phyloP scores from a whole-genome alignment of 2,329 filamentous ascomycete genomes.

The Scolecobasidium constrictum region DNA sequence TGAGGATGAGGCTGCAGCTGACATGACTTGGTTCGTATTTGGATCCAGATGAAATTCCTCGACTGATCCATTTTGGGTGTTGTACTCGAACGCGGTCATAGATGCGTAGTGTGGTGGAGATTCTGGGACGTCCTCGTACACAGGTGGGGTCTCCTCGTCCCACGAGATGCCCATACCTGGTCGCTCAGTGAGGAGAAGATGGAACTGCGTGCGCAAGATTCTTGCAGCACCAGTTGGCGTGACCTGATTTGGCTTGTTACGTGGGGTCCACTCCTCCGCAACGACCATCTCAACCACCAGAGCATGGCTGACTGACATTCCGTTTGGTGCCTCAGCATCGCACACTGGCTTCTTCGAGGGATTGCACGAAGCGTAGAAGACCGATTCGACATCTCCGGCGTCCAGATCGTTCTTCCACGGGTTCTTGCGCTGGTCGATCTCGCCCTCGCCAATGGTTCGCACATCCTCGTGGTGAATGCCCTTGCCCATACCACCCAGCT shows the following conservation, averaged over 20 bases:
- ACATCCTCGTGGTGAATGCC: slow-evolving; percentile 64
- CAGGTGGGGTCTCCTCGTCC: slow-evolving; percentile 90
- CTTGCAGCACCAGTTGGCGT: slow-evolving; percentile 84
- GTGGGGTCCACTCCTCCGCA: slow-evolving; percentile 69
- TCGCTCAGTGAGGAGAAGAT: slow-evolving; percentile 68
- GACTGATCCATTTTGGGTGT: neutral
- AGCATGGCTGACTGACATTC: slow-evolving; percentile 71
- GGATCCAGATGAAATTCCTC: slow-evolving; percentile 9
- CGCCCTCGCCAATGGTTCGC: slow-evolving; percentile 67
- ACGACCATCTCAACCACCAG: slow-evolving; percentile 91
- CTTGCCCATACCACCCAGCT: slow-evolving; percentile 55
- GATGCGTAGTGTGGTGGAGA: slow-evolving; percentile 55
- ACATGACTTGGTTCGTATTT: slow-evolving; percentile 1
- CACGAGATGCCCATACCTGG: slow-evolving; percentile 84
- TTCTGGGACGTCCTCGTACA: slow-evolving; percentile 86
- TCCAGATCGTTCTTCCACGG: slow-evolving; percentile 83
- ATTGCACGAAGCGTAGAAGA: slow-evolving; percentile 58
- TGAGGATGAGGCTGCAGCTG: neutral
- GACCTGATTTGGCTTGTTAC: slow-evolving; percentile 60
- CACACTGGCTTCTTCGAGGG: slow-evolving; percentile 58
- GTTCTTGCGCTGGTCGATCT: slow-evolving; percentile 68
- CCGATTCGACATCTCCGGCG: slow-evolving; percentile 62
- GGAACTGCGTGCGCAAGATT: slow-evolving; percentile 88
- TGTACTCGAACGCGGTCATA: slow-evolving; percentile 5
- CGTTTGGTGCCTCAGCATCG: slow-evolving; percentile 63